Base-by-base conservation (phyloP, 306 rosid genomes). In the Quillaja saponaria region DNA sequence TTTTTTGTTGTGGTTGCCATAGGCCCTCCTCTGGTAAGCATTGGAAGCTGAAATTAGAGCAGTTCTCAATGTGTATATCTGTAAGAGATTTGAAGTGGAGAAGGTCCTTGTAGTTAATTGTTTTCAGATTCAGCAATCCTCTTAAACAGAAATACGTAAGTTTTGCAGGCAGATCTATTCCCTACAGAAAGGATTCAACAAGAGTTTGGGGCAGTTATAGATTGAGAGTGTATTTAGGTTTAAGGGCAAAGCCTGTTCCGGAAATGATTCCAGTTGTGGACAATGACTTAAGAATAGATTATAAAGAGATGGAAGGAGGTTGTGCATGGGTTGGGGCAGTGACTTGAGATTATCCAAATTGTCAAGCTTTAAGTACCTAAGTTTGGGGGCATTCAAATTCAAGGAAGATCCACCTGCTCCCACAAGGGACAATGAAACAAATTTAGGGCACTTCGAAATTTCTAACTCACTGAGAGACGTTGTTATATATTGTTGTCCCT, bases 31-130 rank as follows among this genome's bases (percentile, higher is more conserved):
- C 63, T 6, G 70, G 74, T 41, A 71, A 52, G 66, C 62, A 47
- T 45, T 17, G 8, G 0, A 79, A 71, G 12, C 8, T 8, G 0
- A 79, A 71, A n/a, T 6, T 10, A 9, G 63, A 71, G 37, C 75
- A 74, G 5, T 0, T 0, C 0, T 0, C 0, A 1, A 61, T 19
- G 4, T 0, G 0, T 18, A 71, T 38, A 0, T 0, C 0, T 25
- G 2, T 1, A n/a, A 75, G 75, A 34, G 69, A 62, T 15, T 20
- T 13, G 20, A 41, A 68, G 11, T 64, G 57, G 34, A 19, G 35
- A 50, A 25, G 31, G 31, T 4, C 31, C 31, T 25, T 25, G 31
- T 25, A 25, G 4, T 25, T 25, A 25, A 25, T 14, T 11, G n/a
- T 48, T 55, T 3, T 49, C 6, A 80, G 73, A 15, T 71, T 59